Conservation (phyloP, 2,329 filamentous ascomycete species). For the Mycocentrospora acerina region DNA sequence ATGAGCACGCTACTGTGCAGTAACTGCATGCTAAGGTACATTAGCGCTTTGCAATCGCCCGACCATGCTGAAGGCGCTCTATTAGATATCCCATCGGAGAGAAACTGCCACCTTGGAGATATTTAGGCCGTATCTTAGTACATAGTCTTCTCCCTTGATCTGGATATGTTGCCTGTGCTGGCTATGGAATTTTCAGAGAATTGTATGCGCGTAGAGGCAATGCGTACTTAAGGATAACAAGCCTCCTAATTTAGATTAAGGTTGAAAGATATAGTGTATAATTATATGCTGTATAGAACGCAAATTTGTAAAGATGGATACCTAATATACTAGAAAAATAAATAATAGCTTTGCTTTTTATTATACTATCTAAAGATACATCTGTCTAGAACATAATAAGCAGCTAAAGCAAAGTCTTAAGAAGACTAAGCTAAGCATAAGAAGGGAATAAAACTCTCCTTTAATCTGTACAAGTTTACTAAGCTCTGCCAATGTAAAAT, state of each 20-base stretch:
- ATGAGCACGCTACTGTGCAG: too few species aligned
- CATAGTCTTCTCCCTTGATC: not conserved
- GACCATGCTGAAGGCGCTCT: conserved; percentile 1
- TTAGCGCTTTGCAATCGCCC: conserved; percentile 1
- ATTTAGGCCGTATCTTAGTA: conserved; percentile 1
- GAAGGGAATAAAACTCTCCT: too few species aligned
- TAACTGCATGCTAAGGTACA: too few species aligned
- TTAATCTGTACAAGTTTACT: too few species aligned
- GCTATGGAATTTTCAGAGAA: not conserved
- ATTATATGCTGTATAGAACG: not conserved
- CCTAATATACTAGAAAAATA: conserved; percentile 2
- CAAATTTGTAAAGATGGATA: conserved; percentile 1
- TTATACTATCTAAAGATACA: too few species aligned
- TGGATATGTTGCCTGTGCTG: not conserved
- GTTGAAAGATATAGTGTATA: conserved; percentile 1
- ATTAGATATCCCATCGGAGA: not conserved
- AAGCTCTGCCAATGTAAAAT: too few species aligned
- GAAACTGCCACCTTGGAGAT: conserved; percentile 2
- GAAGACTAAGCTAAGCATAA: too few species aligned
- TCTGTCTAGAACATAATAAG: too few species aligned
- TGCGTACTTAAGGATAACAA: conserved; percentile 1
- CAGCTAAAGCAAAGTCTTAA: too few species aligned
- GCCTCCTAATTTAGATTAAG: not conserved
- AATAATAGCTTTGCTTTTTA: not conserved
- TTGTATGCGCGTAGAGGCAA: conserved; percentile 1